Conservation (phyloP, 2,329 filamentous ascomycete genomes). For the Arthrobotrys conoides region DNA sequence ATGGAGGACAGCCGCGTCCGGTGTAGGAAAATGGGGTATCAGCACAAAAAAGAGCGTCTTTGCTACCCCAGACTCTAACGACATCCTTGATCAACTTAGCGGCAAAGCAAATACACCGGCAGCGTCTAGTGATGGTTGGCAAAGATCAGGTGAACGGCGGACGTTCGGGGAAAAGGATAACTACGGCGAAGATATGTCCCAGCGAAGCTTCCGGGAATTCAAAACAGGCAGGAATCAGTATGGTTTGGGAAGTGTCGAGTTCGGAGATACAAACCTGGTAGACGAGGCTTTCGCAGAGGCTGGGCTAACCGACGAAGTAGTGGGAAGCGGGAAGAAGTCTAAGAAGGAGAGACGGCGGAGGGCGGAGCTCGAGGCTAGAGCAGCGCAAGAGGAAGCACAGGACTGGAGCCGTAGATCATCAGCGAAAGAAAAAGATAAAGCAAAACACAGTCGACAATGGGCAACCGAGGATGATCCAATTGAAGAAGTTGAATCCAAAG, state of each 20-base stretch:
- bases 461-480: slow-evolving; percentile 64
- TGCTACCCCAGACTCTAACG: slow-evolving; percentile 36
- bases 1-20: slow-evolving; percentile 19
- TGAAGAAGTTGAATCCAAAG: slow-evolving; percentile 65
- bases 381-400: slow-evolving; percentile 27
- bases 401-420: slow-evolving; percentile 42
- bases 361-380: slow-evolving; percentile 52
- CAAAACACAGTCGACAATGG: slow-evolving; percentile 51
- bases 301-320: slow-evolving; percentile 62
- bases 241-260: slow-evolving; percentile 41
- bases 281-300: slow-evolving; percentile 62
- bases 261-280: slow-evolving; percentile 62
- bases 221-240: not conserved
- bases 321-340: slow-evolving; percentile 36
- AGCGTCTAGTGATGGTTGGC: not conserved
- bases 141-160: not conserved
- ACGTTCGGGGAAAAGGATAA: slow-evolving; percentile 6
- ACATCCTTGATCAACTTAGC: slow-evolving; percentile 50
- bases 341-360: slow-evolving; percentile 59
- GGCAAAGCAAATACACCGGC: slow-evolving; percentile 11
- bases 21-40: slow-evolving; percentile 41
- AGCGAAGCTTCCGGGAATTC: slow-evolving; percentile 31
- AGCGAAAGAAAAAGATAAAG: slow-evolving; percentile 50
- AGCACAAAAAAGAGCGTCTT: slow-evolving; percentile 56
- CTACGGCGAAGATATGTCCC: slow-evolving; percentile 1